Percentiles rank a stretch among this genome's conserved stretches.
These are phyloP conservation scores for Pestalotiopsis sp. DNA, from an alignment of 2,329 filamentous ascomycete genomes.

Conservation along the genomic window DNA sequence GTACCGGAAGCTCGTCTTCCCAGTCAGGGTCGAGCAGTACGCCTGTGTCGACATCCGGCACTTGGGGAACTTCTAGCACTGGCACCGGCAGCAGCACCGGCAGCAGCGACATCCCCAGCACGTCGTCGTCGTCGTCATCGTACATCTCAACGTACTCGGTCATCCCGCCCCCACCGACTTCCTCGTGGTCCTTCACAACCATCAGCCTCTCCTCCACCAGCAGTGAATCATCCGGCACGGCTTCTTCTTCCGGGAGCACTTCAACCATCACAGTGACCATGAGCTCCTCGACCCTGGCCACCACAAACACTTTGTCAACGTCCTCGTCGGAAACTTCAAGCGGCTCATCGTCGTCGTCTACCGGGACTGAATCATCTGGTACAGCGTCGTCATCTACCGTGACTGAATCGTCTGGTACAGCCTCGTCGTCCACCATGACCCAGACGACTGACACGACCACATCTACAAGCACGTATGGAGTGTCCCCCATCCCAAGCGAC, in stretches of 20 bases:
- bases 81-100: background rate
- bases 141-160: background rate
- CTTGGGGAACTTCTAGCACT: background rate
- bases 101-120: background rate
- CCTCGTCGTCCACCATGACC: background rate
- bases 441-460: background rate
- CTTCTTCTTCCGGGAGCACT: background rate
- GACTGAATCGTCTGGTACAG: background rate
- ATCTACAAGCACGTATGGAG: background rate
- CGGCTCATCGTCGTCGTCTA: background rate
- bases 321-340: background rate
- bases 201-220: background rate
- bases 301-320: background rate
- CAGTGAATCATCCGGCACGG: background rate
- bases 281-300: slow-evolving; percentile 7
- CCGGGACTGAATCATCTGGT: background rate
- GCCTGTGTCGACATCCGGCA: background rate
- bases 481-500: background rate
- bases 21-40: background rate
- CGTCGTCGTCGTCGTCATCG: slow-evolving; percentile 16
- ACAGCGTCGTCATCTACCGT: background rate
- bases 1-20: background rate
- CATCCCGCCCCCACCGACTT: slow-evolving; percentile 4
- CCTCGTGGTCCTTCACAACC: background rate
- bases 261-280: background rate